Evolutionary conservation across 306 rosid genomes (phyloP).

Genomic region (Betula pendula): DNA sequence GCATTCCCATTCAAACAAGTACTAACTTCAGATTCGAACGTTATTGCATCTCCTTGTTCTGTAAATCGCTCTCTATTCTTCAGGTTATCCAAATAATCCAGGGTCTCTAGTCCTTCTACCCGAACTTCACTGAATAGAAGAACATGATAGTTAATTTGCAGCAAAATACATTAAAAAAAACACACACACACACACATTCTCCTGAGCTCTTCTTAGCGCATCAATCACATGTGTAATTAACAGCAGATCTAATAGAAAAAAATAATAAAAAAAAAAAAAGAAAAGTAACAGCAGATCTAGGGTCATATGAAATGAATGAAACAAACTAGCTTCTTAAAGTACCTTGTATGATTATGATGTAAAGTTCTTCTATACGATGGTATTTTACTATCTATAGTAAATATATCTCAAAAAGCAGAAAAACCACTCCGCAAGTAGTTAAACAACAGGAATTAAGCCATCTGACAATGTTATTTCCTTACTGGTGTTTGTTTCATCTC

Average conservation of each 20-base stretch:
- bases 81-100: slow-evolving; percentile 80
- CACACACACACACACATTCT: neutral
- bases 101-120: slow-evolving; percentile 80
- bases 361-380: neutral
- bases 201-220: neutral
- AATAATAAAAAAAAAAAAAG: too few species aligned
- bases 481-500: neutral
- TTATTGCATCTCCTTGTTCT: slow-evolving; percentile 82
- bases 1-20: slow-evolving; percentile 4
- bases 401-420: neutral
- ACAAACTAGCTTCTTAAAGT: neutral
- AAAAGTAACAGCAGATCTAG: neutral
- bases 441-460: neutral
- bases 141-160: slow-evolving; percentile 22
- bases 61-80: slow-evolving; percentile 61
- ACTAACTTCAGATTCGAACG: slow-evolving; percentile 71
- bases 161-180: neutral
- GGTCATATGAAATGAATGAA: neutral
- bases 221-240: neutral
- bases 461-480: neutral
- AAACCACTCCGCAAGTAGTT: neutral
- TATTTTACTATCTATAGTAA: too few species aligned
- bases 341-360: neutral
- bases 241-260: too few species aligned
- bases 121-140: slow-evolving; percentile 66